Evolutionary conservation across 2,329 filamentous ascomycete species (phyloP).

Genomic region (Colletotrichum sp.): DNA sequence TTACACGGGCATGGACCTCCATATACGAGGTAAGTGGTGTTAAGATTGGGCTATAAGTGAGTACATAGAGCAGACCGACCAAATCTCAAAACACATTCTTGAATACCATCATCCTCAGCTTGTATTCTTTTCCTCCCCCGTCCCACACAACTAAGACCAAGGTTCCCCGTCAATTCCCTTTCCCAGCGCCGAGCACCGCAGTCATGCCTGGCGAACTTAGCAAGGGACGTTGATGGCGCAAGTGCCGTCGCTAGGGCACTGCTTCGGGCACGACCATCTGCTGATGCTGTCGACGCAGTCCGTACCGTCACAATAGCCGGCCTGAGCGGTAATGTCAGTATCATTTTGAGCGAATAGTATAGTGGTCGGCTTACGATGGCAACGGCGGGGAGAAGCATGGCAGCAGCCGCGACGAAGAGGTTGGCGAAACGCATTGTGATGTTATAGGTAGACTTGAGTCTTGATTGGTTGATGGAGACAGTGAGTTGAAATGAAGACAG

Average conservation of each 20-base stretch:
- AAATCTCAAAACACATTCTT: neutral
- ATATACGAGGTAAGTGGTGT: neutral
- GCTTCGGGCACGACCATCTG: neutral
- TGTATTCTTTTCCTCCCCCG: neutral
- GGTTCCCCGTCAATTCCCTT: neutral
- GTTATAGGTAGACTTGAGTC: neutral
- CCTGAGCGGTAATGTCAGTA: neutral
- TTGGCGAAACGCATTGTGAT: neutral
- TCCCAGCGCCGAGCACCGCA: neutral
- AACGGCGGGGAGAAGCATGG: neutral
- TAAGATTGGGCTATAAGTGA: neutral
- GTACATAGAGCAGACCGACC: neutral
- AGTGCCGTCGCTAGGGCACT: neutral
- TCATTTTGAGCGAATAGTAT: neutral
- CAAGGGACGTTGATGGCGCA: neutral
- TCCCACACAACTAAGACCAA: fast-evolving
- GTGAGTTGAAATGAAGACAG: neutral
- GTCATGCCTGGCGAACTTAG: neutral
- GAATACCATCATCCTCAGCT: neutral
- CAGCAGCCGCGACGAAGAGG: neutral
- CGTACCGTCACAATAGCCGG: neutral
- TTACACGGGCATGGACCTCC: neutral
- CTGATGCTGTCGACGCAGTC: neutral
- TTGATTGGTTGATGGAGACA: too few relatives aligned
- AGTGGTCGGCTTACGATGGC: neutral